Base-by-base conservation (phyloP, 2,329 filamentous ascomycete species). In the Penicillium sp. region DNA sequence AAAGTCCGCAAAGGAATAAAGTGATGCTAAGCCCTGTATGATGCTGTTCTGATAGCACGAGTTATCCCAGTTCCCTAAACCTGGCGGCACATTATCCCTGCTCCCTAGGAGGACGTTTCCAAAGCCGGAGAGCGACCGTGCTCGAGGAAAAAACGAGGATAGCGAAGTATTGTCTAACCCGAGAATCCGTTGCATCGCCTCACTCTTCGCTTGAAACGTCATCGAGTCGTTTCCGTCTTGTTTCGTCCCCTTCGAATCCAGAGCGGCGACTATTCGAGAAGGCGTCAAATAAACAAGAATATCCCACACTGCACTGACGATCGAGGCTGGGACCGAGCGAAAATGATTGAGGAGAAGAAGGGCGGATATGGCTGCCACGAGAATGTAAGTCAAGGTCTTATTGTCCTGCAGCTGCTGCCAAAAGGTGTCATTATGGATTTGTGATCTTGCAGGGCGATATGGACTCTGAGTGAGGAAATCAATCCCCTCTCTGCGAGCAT, bases 31-130 rank as follows among this genome's bases (percentile, higher is more conserved):
- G 7, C 90, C 89, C 75, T 97, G 93, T 11, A 99, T 87, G 21
- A 97, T 90, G 73, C 93, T 97, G 77, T 99, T 99, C 77, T 98
- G 95, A 76, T 96, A 99, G 81, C 95, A 98, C 1, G 93, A 97
- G 75, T 97, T 97, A 80, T 96, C 92, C 80, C 89, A 90, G 75
- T 99, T 99, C 9, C 92, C 92, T 57, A 98, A 80, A 0, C 95
- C 95, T 5, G 82, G 76, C 4, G 81, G 81, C 31, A 72, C 64
- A 6, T 68, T 69, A 38, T 77, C 75, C 44, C 71, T 72, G 49
- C 62, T 69, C 17, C 78, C 74, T 7, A 78, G 70, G 19, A 80
- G 66, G 1, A 77, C 73, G 48, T 69, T 76, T 82, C 84, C 54
- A 83, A 90, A 78, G 46, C 78, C 81, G 1, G 85, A 85, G 51